A percentile compares a stretch with the other conserved stretches of the same genome.
phyloP scores from a whole-genome alignment of 2,329 filamentous ascomycete species.

The Aspergillus alliaceus region DNA sequence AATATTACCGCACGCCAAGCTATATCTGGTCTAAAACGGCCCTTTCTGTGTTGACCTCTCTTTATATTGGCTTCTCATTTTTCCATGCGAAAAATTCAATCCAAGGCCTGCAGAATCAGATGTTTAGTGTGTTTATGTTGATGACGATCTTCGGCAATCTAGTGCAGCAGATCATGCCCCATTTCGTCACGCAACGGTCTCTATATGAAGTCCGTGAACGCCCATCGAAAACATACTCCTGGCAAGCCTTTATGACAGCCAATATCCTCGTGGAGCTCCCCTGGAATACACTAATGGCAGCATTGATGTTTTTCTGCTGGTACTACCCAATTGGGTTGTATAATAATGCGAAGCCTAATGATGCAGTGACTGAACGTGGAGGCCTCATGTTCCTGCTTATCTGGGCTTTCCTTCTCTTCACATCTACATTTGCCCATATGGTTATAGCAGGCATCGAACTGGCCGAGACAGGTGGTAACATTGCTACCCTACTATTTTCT shows the following conservation, averaged over 20 bases:
- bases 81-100: slow-evolving; percentile 70
- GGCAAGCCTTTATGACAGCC: slow-evolving; percentile 69
- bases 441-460: slow-evolving; percentile 68
- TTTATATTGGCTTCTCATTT: slow-evolving; percentile 84
- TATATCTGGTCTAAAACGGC: slow-evolving; percentile 83
- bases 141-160: slow-evolving; percentile 70
- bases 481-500: slow-evolving; percentile 61
- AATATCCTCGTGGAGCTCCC: slow-evolving; percentile 72
- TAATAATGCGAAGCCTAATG: slow-evolving; percentile 38
- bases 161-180: slow-evolving; percentile 56
- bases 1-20: slow-evolving; percentile 85
- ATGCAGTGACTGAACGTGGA: slow-evolving; percentile 53
- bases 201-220: slow-evolving; percentile 61
- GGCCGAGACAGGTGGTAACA: slow-evolving; percentile 64
- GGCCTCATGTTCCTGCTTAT: slow-evolving; percentile 65
- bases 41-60: slow-evolving; percentile 63
- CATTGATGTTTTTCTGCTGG: slow-evolving; percentile 65
- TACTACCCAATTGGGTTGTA: slow-evolving; percentile 63
- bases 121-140: slow-evolving; percentile 85
- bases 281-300: slow-evolving; percentile 60
- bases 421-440: slow-evolving; percentile 71
- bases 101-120: slow-evolving; percentile 83
- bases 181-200: slow-evolving; percentile 57
- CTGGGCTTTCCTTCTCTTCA: slow-evolving; percentile 68
- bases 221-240: slow-evolving; percentile 70